Percentiles rank a stretch among this genome's conserved stretches.
Evolutionary conservation across 768 basidiomycete species (phyloP).

Genomic region (Pisolithus sp.): DNA sequence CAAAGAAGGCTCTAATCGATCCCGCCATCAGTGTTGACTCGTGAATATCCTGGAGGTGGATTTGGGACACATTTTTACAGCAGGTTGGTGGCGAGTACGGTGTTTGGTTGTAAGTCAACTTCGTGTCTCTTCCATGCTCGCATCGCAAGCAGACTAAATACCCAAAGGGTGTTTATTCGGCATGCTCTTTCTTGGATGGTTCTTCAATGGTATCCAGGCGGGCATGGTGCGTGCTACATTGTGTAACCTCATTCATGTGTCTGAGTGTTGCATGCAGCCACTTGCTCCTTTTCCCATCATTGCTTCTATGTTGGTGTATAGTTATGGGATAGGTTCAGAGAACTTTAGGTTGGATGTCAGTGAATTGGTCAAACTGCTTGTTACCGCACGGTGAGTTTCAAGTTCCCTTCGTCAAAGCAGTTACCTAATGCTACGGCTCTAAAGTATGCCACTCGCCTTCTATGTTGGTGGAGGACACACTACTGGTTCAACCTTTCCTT

Average conservation of each 20-base stretch:
- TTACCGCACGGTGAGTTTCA: constrained; percentile 59
- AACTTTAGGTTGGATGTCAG: too few species aligned
- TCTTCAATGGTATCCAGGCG: constrained; percentile 84
- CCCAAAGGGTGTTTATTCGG: constrained; percentile 81
- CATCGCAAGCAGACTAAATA: constrained; percentile 60
- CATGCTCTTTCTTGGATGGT: constrained; percentile 74
- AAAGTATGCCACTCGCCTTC: constrained; percentile 72
- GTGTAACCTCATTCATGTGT: neutral
- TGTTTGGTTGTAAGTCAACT: constrained; percentile 78
- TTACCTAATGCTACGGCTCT: neutral
- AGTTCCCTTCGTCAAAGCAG: neutral
- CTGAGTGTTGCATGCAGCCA: constrained; percentile 49
- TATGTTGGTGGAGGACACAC: constrained; percentile 89
- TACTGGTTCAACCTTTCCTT: constrained; percentile 80
- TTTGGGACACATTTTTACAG: constrained; percentile 52
- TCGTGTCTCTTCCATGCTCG: constrained; percentile 52
- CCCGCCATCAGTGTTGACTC: constrained; percentile 49
- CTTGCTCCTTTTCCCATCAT: too few species aligned
- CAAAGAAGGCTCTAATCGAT: neutral
- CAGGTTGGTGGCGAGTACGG: constrained; percentile 56
- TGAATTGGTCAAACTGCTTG: constrained; percentile 73
- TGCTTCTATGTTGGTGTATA: constrained; percentile 68
- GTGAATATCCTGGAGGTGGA: constrained; percentile 57
- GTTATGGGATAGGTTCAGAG: too few species aligned
- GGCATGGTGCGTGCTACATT: constrained; percentile 64